phyloP scores from a whole-genome alignment of 2,329 filamentous ascomycete genomes.

The Pseudogymnoascus sp. region DNA sequence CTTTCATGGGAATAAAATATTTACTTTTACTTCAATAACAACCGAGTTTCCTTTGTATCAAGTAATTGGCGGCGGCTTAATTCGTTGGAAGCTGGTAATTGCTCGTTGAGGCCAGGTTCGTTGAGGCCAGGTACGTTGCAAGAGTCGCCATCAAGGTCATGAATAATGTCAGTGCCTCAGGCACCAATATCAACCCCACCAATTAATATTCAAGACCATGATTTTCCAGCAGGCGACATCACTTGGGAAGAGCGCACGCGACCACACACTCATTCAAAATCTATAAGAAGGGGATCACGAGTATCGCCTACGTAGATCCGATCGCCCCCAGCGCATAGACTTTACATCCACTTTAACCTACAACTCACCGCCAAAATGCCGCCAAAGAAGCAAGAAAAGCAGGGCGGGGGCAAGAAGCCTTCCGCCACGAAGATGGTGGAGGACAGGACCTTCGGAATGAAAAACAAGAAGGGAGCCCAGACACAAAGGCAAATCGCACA shows the following conservation, averaged over 20 bases:
- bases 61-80: not conserved
- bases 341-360: not conserved
- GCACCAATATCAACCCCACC: conserved; percentile 5
- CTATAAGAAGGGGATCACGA: conserved; percentile 7
- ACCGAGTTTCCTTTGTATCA: not conserved
- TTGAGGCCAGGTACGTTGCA: conserved; percentile 8
- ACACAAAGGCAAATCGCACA: conserved; percentile 88
- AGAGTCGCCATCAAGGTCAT: conserved; percentile 5
- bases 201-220: conserved; percentile 10
- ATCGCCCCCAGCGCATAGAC: not conserved
- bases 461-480: conserved; percentile 94
- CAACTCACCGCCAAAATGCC: conserved; percentile 49
- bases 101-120: conserved; percentile 6
- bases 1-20: not conserved
- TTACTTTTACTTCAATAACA: not conserved
- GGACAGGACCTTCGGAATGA: conserved; percentile 99
- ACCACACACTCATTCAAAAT: conserved; percentile 7
- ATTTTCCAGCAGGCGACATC: conserved; percentile 9
- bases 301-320: conserved; percentile 2
- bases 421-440: conserved; percentile 51
- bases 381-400: conserved; percentile 53
- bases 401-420: conserved; percentile 46
- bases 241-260: conserved; percentile 4
- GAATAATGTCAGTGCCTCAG: not conserved
- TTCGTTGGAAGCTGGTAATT: not conserved